A percentile compares a stretch with the other conserved stretches of the same genome.
These are phyloP conservation scores for Dactylellina parvicollis DNA, from an alignment of 2,329 filamentous ascomycete genomes.

Conservation along the genomic window DNA sequence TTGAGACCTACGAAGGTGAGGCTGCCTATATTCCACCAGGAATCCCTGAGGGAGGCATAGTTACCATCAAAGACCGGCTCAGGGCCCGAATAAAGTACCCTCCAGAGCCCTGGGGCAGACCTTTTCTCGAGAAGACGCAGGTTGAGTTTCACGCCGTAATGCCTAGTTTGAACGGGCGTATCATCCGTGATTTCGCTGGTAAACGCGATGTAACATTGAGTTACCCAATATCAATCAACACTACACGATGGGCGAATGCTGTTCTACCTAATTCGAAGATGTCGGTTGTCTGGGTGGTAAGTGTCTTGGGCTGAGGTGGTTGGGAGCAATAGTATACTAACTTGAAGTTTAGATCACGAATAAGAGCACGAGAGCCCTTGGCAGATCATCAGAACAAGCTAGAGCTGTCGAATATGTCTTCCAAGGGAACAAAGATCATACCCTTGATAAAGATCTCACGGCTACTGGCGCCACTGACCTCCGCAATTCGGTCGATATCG, in stretches of 20 bases:
- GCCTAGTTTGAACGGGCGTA: conserved; percentile 8
- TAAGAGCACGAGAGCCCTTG: conserved; percentile 23
- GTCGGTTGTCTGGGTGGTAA: conserved; percentile 13
- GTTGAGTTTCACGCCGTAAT: conserved; percentile 14
- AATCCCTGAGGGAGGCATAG: background rate
- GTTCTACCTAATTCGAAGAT: conserved; percentile 19
- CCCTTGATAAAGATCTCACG: background rate
- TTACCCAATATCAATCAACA: conserved; percentile 20
- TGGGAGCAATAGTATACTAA: background rate
- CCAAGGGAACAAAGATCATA: conserved; percentile 1
- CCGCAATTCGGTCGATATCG: background rate
- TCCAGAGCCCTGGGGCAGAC: conserved; percentile 5
- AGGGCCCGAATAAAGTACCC: conserved; percentile 16
- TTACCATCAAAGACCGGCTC: conserved; percentile 7
- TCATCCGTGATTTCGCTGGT: conserved; percentile 22
- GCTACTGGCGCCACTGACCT: background rate
- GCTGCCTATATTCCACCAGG: conserved; percentile 14
- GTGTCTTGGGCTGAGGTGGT: background rate
- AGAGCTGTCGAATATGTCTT: conserved; percentile 9
- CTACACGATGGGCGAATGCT: conserved; percentile 11
- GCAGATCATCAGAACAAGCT: conserved; percentile 6
- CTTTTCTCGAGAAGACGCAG: conserved; percentile 6
- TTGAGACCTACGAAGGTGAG: conserved; percentile 5
- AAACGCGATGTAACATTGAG: conserved; percentile 9
- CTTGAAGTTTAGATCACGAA: conserved; percentile 1